Base-by-base conservation (phyloP, 139 green algal species). In the Micractinium sp. region DNA sequence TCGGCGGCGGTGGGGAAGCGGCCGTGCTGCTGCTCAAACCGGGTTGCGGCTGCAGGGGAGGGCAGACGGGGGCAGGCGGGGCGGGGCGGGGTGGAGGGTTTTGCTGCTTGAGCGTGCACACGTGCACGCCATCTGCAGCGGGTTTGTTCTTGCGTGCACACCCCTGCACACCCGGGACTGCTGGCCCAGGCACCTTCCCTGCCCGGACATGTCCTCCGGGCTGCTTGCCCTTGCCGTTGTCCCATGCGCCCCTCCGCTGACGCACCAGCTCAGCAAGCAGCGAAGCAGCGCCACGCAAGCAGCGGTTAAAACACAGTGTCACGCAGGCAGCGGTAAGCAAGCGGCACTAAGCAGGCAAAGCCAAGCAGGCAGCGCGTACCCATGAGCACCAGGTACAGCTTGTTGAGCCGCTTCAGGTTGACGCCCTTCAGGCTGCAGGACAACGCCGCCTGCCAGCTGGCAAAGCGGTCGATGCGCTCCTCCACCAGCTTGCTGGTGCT, bases 11-110 rank as follows among this genome's bases (percentile, higher is more conserved):
- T 69, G 33, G 91, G 82, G 9, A 75, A 66, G 25, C 93, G 88
- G 29, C 35, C 60, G 60, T 91, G 69, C 77, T 76, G 69, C 69
- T 85, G 73, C 85, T 95, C 92, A 85, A 94, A 95, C 7, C 91
- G 81, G 38, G 82, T 81, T n/a, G 85, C 91, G 15, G 91, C 93
- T 95, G 85, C 85, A 89, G 25, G 69, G 31, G 0, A 56, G 47
- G 47, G 47, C 47, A 56, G 47, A 9, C 47, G 47, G 47, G 47
- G 47, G 47, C 47, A 56, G 47, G 47, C 47, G 47, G 47, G 47
- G 47, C 47, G 9, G 47, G 47, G 47, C 47, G 47, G 47, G 47
- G 9, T 16, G 47, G 9, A 9, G 47, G 47, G 47, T 5, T 56
- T 5, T 16, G 47, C 47, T 9, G 47, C 9, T 5, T 56, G 47